Conservation (phyloP, 1,284 basidiomycete genomes). For the Fomitopsis betulina region DNA sequence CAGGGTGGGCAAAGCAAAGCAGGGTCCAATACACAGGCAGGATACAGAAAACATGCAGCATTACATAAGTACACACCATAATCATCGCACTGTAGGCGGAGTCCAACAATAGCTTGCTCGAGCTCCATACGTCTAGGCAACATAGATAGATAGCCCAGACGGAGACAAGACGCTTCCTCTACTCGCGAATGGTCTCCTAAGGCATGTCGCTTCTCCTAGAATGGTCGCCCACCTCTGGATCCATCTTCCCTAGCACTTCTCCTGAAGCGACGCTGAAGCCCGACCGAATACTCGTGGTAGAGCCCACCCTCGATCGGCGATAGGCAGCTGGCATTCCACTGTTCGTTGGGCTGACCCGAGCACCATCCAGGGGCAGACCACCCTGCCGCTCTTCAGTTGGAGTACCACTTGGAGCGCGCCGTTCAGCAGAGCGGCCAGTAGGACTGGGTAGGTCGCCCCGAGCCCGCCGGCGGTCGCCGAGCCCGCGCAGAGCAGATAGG, state of each 20-base stretch:
- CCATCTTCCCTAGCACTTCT: conserved; percentile 30
- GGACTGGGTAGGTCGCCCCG: conserved; percentile 7
- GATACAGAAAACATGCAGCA: neutral
- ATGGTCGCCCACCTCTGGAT: conserved; percentile 25
- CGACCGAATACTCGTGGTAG: conserved; percentile 25
- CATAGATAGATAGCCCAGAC: neutral
- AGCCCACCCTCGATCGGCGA: conserved; percentile 22
- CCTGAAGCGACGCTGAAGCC: conserved; percentile 28
- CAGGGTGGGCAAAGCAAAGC: neutral
- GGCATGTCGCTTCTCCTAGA: conserved; percentile 10
- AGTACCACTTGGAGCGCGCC: neutral
- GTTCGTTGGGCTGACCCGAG: conserved; percentile 5
- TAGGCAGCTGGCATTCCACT: conserved; percentile 16
- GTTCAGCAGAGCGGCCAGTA: neutral
- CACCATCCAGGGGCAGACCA: conserved; percentile 11
- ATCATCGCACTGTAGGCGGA: neutral
- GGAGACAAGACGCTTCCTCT: neutral
- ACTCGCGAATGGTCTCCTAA: neutral
- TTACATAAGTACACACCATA: conserved; percentile 2
- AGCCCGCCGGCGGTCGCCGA: conserved; percentile 23
- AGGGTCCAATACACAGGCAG: neutral
- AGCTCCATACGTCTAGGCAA: neutral
- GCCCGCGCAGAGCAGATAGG: conserved; percentile 42
- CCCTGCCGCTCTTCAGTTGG: conserved; percentile 8
- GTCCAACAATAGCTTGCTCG: neutral